Conservation (phyloP, 2,329 filamentous ascomycete species). For the Aspergillus aculeatus region DNA sequence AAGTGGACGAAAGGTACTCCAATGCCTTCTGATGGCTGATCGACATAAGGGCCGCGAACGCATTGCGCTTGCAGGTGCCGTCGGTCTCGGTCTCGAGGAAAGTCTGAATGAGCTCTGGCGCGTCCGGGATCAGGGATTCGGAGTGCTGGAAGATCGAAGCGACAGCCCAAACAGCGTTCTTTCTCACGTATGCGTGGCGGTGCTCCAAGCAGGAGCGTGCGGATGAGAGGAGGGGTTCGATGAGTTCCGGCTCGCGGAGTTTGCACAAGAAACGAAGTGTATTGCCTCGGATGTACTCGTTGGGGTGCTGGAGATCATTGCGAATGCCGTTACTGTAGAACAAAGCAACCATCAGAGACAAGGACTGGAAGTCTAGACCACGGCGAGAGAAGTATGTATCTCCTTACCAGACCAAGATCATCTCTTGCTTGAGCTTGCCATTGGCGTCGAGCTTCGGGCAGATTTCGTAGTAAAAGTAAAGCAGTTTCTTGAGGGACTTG, state of each 20-base stretch:
- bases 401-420: constrained; percentile 94
- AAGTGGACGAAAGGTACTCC: constrained; percentile 80
- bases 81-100: constrained; percentile 92
- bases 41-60: constrained; percentile 83
- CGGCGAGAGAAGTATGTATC: constrained; percentile 3
- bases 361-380: neutral
- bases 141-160: constrained; percentile 90
- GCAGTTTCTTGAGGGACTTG: constrained; percentile 93
- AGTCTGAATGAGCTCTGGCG: constrained; percentile 81
- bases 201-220: constrained; percentile 91
- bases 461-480: constrained; percentile 99
- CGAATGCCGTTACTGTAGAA: constrained; percentile 83
- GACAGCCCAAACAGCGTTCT: constrained; percentile 95
- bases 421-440: constrained; percentile 98
- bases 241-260: constrained; percentile 89
- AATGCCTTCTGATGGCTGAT: constrained; percentile 94
- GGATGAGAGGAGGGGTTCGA: constrained; percentile 91
- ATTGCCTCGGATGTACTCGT: constrained; percentile 97
- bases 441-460: constrained; percentile 90
- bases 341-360: constrained; percentile 17
- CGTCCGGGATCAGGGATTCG: constrained; percentile 89
- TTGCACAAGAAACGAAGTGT: constrained; percentile 98
- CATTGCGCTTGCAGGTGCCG: constrained; percentile 95
- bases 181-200: constrained; percentile 94
- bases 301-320: constrained; percentile 94